Percentiles rank a stretch among this genome's conserved stretches.
These are phyloP conservation scores for Ophiostoma triangulosporum DNA, from an alignment of 2,329 filamentous ascomycete species.

Conservation along the genomic window DNA sequence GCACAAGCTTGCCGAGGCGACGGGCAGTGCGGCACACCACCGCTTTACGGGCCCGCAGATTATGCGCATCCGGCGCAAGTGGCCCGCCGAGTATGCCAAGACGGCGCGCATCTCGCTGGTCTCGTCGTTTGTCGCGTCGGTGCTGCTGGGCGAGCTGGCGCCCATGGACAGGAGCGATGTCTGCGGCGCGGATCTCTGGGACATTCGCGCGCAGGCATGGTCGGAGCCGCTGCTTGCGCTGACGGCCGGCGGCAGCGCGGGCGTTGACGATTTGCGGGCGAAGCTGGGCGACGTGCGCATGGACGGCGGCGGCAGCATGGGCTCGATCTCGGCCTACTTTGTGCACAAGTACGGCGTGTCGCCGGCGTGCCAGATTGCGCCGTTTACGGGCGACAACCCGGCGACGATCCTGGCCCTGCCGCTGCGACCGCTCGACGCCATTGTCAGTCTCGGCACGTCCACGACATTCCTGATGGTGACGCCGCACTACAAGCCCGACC, in stretches of 20 bases:
- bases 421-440: conserved; percentile 75
- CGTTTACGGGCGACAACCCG: conserved; percentile 93
- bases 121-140: conserved; percentile 84
- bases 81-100: conserved; percentile 66
- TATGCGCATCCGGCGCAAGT: conserved; percentile 66
- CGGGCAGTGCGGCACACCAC: conserved; percentile 90
- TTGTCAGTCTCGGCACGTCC: conserved; percentile 86
- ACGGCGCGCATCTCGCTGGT: conserved; percentile 84
- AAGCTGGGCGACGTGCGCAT: conserved; percentile 72
- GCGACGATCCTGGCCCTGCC: conserved; percentile 87
- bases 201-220: conserved; percentile 63
- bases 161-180: conserved; percentile 90
- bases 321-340: conserved; percentile 66
- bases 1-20: conserved; percentile 59
- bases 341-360: conserved; percentile 65
- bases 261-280: conserved; percentile 46
- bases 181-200: conserved; percentile 94
- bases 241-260: conserved; percentile 49
- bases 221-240: conserved; percentile 62
- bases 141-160: conserved; percentile 74
- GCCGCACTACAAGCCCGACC: conserved; percentile 76
- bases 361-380: conserved; percentile 58
- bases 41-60: conserved; percentile 98
- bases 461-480: conserved; percentile 98
- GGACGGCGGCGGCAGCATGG: conserved; percentile 71